phyloP scores from a whole-genome alignment of 768 basidiomycete species.

The Dentipellis fragilis region DNA sequence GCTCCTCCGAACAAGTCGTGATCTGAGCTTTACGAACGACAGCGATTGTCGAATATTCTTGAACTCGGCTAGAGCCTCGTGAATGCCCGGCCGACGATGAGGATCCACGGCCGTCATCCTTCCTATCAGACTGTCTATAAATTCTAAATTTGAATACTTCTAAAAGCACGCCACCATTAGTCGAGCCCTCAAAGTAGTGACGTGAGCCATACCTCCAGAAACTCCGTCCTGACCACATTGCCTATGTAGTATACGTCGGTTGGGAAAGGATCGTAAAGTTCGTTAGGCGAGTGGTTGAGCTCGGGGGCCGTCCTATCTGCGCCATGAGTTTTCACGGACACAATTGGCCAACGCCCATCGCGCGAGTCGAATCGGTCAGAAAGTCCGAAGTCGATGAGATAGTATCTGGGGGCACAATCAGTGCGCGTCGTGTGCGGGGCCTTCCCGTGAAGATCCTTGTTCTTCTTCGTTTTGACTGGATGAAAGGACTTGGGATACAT shows the following conservation, averaged over 20 bases:
- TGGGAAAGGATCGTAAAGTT: conserved; percentile 14
- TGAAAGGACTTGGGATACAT: conserved; percentile 10
- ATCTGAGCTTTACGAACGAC: no score
- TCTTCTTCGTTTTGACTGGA: neutral
- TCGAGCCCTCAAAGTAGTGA: no score
- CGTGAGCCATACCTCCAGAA: conserved; percentile 15
- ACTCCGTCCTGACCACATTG: conserved; percentile 9
- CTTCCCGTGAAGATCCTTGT: conserved; percentile 1
- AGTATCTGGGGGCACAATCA: conserved; percentile 14
- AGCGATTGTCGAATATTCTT: no score
- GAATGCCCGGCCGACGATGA: no score
- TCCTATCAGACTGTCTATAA: no score
- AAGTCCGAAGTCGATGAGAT: conserved; percentile 18
- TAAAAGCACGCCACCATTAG: no score
- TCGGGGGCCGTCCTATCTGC: conserved; percentile 17
- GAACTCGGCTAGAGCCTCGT: no score
- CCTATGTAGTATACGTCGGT: conserved; percentile 15
- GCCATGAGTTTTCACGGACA: neutral
- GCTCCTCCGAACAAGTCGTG: no score
- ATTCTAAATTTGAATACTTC: no score
- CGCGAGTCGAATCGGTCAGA: conserved; percentile 14
- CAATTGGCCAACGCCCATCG: neutral
- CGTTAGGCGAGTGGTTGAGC: neutral
- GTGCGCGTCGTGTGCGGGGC: conserved; percentile 15
- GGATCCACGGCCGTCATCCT: no score